Conservation (phyloP, 2,329 filamentous ascomycete species). For the Aspergillus awamori region DNA sequence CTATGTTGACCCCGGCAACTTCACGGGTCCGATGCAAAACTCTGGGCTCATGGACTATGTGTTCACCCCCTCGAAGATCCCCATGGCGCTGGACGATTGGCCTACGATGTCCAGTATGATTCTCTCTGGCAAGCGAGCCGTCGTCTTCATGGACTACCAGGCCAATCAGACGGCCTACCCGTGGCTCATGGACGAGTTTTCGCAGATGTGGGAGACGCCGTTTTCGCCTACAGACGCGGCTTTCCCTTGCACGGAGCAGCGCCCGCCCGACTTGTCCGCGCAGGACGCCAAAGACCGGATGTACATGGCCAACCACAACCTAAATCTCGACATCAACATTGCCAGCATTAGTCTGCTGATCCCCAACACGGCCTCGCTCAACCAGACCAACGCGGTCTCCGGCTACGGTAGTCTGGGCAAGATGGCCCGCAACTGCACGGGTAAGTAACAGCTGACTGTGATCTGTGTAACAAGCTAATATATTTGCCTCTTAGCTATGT, state of each 20-base stretch:
- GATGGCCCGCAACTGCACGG: constrained; percentile 64
- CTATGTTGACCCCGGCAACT: constrained; percentile 67
- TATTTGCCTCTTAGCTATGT: constrained; percentile 45
- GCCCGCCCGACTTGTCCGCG: constrained; percentile 67
- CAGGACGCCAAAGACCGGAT: constrained; percentile 63
- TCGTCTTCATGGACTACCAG: constrained; percentile 83
- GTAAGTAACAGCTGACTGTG: constrained; percentile 33
- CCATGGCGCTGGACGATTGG: constrained; percentile 76
- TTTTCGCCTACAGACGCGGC: constrained; percentile 70
- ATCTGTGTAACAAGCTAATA: constrained; percentile 18
- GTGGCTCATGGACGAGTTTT: constrained; percentile 86
- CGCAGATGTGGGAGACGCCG: constrained; percentile 86
- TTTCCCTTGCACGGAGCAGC: constrained; percentile 79
- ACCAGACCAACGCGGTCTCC: constrained; percentile 69
- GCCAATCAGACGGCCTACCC: constrained; percentile 77
- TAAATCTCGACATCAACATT: constrained; percentile 76
- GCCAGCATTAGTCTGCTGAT: constrained; percentile 67
- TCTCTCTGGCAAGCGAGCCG: constrained; percentile 67
- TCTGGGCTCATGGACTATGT: constrained; percentile 73
- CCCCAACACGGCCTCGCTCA: constrained; percentile 70
- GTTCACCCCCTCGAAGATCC: constrained; percentile 71
- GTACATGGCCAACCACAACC: constrained; percentile 88
- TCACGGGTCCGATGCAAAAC: constrained; percentile 67
- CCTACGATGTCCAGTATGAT: constrained; percentile 80
- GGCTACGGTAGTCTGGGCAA: constrained; percentile 69